These are phyloP conservation scores for Pouteria glomerata DNA, from an alignment of 148 eudicot species.

Conservation along the genomic window DNA sequence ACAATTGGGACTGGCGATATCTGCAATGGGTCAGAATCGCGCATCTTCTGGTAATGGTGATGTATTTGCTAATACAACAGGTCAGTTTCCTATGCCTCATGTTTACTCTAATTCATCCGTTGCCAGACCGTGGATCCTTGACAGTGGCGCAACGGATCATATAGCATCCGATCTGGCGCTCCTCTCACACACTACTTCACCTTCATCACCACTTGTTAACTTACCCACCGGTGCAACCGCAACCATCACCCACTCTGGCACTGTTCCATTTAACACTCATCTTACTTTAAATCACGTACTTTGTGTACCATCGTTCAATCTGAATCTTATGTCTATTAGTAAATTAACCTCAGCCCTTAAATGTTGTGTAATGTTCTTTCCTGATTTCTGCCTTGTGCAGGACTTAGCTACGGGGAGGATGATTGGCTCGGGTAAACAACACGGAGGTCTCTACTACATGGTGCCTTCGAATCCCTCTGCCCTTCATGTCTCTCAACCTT, in stretches of 20 bases:
- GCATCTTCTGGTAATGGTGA: no score
- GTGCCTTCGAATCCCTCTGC: neutral
- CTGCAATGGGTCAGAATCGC: no score
- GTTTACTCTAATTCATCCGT: neutral
- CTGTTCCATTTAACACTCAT: neutral
- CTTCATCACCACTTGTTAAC: neutral
- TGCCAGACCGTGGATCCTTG: neutral
- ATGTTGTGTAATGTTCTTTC: neutral
- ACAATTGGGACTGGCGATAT: no score
- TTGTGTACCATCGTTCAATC: neutral
- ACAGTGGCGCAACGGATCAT: no score
- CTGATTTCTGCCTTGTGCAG: neutral
- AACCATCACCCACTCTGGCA: neutral
- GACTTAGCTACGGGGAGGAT: slow-evolving; percentile 13
- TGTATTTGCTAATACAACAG: no score
- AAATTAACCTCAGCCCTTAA: neutral
- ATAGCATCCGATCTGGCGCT: neutral
- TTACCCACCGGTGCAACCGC: neutral
- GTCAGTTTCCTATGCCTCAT: no score
- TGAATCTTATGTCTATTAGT: slow-evolving; percentile 1
- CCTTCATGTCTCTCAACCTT: neutral
- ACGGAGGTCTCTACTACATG: slow-evolving; percentile 8
- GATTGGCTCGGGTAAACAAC: slow-evolving; percentile 14
- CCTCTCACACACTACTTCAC: neutral
- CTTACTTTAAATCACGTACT: neutral